Base-by-base conservation (phyloP, 495 filamentous ascomycete genomes). In the Geopyxis carbonaria region DNA sequence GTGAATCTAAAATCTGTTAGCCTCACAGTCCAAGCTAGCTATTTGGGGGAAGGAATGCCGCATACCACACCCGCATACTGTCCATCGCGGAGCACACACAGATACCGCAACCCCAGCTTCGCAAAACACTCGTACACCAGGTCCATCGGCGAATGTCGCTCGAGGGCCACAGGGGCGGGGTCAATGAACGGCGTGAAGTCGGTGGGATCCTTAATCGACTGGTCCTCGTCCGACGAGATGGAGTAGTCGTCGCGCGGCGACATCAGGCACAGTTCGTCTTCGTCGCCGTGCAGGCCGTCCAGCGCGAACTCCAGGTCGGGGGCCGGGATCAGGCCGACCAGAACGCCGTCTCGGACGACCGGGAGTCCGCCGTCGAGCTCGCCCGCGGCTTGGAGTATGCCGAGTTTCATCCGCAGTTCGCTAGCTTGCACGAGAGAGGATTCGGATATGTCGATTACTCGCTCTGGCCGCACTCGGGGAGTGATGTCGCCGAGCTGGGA, bases 61-160 rank as follows among this genome's bases (percentile, higher is more conserved):
- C 72, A 61, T 57, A 92, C 81, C 63, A 97, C 67, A 39, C 89
- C 89, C 1, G 80, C 81, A 60, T 81, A 95, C 24, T 73, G 68
- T 15, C 89, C 89, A 51, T 92, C 73, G 27, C 64, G 69, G 18
- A 92, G 59, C 14, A 93, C 85, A 59, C 89, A 95, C 30, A 97
- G 75, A 58, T 94, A 95, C 40, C 89, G 66, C 44, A 97, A 57
- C 1, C 89, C 89, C 13, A 97, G 62, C 58, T 97, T 97, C 30
- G 82, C 82, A 61, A 95, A 97, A 50, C 83, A 92, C 55, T 97
- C 87, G 47, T 93, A 94, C 27, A 93, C 89, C 36, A 95, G 57
- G 57, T 97, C 87, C 67, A 97, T 89, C 2, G 89, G 84, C 1
- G 78, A 86, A 50, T 78, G 71, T 21, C 91, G 76, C 54, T 95